phyloP scores from a whole-genome alignment of 2,329 filamentous ascomycete species.

The Neofusicoccum ribis region DNA sequence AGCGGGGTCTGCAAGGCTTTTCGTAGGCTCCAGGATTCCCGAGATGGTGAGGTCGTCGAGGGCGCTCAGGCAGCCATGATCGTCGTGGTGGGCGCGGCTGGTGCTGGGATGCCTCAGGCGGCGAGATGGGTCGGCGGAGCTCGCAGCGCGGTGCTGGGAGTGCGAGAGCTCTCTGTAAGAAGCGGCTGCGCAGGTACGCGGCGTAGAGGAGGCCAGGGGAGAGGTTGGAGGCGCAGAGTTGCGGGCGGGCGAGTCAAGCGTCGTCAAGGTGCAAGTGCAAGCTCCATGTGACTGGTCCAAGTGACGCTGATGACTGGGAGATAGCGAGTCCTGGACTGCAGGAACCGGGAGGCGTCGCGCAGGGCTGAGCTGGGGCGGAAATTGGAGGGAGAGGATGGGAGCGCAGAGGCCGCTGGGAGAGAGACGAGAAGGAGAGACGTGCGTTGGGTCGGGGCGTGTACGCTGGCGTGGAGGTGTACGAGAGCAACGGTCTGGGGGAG shows the following conservation, averaged over 20 bases:
- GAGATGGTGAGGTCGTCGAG: neutral
- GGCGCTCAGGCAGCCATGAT: conserved; percentile 20
- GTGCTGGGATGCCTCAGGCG: conserved; percentile 14
- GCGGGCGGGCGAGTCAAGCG: conserved; percentile 5
- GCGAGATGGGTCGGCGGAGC: conserved; percentile 7
- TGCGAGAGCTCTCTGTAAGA: neutral
- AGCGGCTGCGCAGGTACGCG: conserved; percentile 14
- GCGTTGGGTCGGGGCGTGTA: conserved; percentile 9
- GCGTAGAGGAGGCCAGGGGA: neutral
- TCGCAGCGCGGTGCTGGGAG: neutral
- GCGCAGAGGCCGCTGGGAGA: neutral
- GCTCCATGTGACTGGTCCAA: conserved; percentile 21
- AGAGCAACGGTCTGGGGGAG: conserved; percentile 17
- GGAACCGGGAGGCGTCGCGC: neutral
- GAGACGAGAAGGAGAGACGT: conserved; percentile 16
- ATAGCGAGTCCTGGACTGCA: neutral
- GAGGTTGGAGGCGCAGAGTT: neutral
- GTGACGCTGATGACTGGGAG: conserved; percentile 17
- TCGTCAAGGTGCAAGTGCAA: conserved; percentile 14
- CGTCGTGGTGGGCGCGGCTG: conserved; percentile 1
- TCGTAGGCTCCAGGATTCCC: conserved; percentile 17
- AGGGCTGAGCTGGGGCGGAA: neutral
- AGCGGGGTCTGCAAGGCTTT: conserved; percentile 9
- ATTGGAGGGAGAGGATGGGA: neutral
- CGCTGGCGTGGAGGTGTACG: conserved; percentile 13